phyloP scores from a whole-genome alignment of 345 rosid genomes.

The Ricinus communis region DNA sequence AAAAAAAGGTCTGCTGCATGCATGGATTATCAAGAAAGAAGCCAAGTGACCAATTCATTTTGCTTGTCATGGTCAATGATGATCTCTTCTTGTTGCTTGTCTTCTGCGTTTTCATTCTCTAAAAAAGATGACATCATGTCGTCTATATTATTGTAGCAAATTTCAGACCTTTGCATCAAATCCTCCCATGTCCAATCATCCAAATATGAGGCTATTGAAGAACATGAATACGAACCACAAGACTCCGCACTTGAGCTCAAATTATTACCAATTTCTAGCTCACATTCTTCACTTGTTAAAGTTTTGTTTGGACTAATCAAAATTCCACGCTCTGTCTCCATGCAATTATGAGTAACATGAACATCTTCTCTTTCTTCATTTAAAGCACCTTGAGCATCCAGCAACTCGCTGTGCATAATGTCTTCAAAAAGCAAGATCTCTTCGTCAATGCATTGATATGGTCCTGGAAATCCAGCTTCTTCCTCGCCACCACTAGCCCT shows the following conservation, averaged over 20 bases:
- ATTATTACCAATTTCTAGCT: neutral
- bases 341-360: neutral
- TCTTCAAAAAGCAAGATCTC: conserved; percentile 22
- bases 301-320: neutral
- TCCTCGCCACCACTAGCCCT: neutral
- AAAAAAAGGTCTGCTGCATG: too few relatives aligned
- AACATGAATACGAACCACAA: conserved; percentile 15
- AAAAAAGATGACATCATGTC: conserved; percentile 25
- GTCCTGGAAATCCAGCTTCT: conserved; percentile 24
- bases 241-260: conserved; percentile 8
- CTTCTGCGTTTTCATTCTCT: conserved; percentile 27
- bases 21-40: conserved; percentile 26
- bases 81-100: conserved; percentile 17
- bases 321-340: neutral
- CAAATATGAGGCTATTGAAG: conserved; percentile 27
- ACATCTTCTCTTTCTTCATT: conserved; percentile 2
- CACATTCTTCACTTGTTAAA: neutral
- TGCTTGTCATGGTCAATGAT: conserved; percentile 24
- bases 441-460: conserved; percentile 17
- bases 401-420: conserved; percentile 12
- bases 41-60: conserved; percentile 42
- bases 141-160: conserved; percentile 20
- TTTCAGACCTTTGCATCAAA: conserved; percentile 20
- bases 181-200: conserved; percentile 43
- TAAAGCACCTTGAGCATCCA: conserved; percentile 13